phyloP scores from a whole-genome alignment of 2,329 filamentous ascomycete genomes.

The Fusarium irregulare region DNA sequence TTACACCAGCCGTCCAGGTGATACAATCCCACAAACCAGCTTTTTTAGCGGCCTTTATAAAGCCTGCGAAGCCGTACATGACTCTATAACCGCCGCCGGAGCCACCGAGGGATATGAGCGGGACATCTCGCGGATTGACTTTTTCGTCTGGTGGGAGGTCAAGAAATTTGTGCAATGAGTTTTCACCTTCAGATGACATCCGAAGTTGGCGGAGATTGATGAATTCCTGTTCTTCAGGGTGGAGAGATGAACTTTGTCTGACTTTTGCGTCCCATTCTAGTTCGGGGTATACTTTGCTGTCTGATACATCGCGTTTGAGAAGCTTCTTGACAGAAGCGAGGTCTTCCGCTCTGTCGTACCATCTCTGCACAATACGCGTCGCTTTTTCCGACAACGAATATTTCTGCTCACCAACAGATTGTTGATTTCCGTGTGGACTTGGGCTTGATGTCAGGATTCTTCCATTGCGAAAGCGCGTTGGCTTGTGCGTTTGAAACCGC shows the following conservation, averaged over 20 bases:
- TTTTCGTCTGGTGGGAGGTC: slow-evolving; percentile 6
- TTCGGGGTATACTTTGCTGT: slow-evolving; percentile 34
- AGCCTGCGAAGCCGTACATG: slow-evolving; percentile 42
- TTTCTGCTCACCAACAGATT: too few species aligned
- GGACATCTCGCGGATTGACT: slow-evolving; percentile 35
- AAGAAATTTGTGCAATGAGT: slow-evolving; percentile 26
- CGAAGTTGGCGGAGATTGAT: slow-evolving; percentile 21
- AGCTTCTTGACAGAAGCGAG: slow-evolving; percentile 27
- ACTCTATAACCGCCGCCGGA: slow-evolving; percentile 42
- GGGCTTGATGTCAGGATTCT: not conserved
- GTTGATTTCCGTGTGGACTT: not conserved
- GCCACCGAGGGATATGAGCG: slow-evolving; percentile 35
- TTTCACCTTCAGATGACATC: slow-evolving; percentile 16
- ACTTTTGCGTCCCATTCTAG: slow-evolving; percentile 37
- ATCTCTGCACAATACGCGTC: slow-evolving; percentile 6
- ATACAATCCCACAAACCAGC: slow-evolving; percentile 37
- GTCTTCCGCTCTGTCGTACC: slow-evolving; percentile 34
- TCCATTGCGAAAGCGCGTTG: not conserved
- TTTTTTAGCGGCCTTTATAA: slow-evolving; percentile 33
- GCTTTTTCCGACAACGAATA: not conserved
- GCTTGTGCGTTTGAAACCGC: not conserved
- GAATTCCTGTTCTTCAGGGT: slow-evolving; percentile 23
- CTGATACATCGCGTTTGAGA: slow-evolving; percentile 19
- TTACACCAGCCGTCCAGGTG: slow-evolving; percentile 39
- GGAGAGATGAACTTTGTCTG: slow-evolving; percentile 21